These are phyloP conservation scores for Ganoderma leucocontextum DNA, from an alignment of 1,284 basidiomycete species.

Conservation along the genomic window DNA sequence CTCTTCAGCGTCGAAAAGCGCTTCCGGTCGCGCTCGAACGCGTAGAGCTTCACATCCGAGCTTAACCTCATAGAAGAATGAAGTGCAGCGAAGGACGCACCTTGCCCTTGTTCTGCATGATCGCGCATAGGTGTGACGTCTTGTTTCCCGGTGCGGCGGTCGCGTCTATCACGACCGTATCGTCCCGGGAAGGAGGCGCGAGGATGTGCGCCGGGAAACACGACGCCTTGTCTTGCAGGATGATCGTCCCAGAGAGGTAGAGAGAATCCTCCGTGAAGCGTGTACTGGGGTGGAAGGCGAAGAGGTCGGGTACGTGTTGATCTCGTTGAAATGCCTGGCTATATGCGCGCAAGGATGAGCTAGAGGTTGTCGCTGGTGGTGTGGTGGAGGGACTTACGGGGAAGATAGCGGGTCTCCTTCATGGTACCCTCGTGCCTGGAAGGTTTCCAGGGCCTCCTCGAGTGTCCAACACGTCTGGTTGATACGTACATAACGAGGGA, in stretches of 20 bases:
- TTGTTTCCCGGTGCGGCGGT: conserved; percentile 99
- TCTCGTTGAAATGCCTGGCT: conserved; percentile 76
- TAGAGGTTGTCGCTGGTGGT: neutral
- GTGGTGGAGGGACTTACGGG: conserved; percentile 47
- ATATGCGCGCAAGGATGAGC: conserved; percentile 6
- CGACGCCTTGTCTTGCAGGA: conserved; percentile 97
- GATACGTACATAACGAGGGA: conserved; percentile 87
- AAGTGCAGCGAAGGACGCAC: conserved; percentile 46
- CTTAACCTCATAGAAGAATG: neutral
- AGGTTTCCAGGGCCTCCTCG: conserved; percentile 63
- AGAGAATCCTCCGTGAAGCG: conserved; percentile 69
- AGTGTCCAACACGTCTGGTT: conserved; percentile 79
- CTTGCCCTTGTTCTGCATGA: conserved; percentile 85
- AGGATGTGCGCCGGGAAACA: conserved; percentile 94
- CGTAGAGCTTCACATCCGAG: conserved; percentile 66
- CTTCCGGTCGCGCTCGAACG: conserved; percentile 85
- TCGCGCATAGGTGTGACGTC: conserved; percentile 90
- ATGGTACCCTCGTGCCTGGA: conserved; percentile 62
- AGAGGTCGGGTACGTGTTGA: conserved; percentile 81
- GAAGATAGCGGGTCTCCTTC: conserved; percentile 60
- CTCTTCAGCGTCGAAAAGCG: conserved; percentile 83
- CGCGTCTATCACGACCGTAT: conserved; percentile 84
- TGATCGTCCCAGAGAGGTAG: conserved; percentile 82
- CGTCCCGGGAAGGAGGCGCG: conserved; percentile 60
- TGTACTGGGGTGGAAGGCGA: conserved; percentile 76